Conservation (phyloP, 2,329 filamentous ascomycete species). For the Fusarium sp. region DNA sequence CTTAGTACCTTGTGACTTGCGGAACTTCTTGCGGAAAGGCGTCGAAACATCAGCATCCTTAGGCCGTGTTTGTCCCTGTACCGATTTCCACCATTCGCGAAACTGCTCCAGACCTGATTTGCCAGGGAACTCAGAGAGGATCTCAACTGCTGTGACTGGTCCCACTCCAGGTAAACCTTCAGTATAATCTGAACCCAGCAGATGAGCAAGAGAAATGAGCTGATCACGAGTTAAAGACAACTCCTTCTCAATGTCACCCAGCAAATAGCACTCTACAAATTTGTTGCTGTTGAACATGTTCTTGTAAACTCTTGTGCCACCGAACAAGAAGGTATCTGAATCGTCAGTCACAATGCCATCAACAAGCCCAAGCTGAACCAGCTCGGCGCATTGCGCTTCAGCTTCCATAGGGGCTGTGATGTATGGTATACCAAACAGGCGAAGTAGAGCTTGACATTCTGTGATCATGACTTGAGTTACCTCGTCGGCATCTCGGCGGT, state of each 20-base stretch:
- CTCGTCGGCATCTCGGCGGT: conserved; percentile 94
- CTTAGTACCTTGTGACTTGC: conserved; percentile 81
- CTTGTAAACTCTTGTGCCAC: conserved; percentile 96
- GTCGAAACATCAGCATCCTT: conserved; percentile 71
- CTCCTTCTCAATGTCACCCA: conserved; percentile 86
- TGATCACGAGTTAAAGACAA: conserved; percentile 87
- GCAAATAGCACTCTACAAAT: conserved; percentile 95
- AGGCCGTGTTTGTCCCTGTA: conserved; percentile 75
- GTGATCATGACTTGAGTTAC: conserved; percentile 96
- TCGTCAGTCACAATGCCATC: conserved; percentile 99
- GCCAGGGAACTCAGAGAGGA: conserved; percentile 86
- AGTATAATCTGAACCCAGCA: conserved; percentile 94
- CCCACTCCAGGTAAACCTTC: conserved; percentile 91
- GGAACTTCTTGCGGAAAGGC: conserved; percentile 86
- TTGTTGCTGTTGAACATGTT: conserved; percentile 99
- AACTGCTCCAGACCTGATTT: conserved; percentile 76
- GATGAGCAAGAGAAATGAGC: conserved; percentile 88
- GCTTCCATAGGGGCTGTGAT: conserved; percentile 99
- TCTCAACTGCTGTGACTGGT: conserved; percentile 93
- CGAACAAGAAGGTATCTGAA: conserved; percentile 95
- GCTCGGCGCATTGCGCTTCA: conserved; percentile 94
- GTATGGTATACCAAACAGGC: conserved; percentile 93
- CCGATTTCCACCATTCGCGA: conserved; percentile 85
- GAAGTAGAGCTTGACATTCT: conserved; percentile 91
- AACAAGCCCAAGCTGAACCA: conserved; percentile 86